phyloP scores from a whole-genome alignment of 2,329 filamentous ascomycete species.

The Aspergillus thermomutatus region DNA sequence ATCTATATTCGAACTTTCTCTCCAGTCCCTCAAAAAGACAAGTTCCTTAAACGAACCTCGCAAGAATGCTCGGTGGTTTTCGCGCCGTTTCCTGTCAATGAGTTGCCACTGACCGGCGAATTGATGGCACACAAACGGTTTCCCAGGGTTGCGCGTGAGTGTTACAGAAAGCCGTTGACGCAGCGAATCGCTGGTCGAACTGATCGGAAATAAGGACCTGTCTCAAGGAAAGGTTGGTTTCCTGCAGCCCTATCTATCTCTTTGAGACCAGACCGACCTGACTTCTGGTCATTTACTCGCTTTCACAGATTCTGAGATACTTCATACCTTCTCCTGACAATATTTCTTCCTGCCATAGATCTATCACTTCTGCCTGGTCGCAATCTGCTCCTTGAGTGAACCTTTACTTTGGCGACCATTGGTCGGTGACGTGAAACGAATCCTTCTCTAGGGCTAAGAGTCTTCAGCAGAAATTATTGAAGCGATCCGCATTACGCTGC shows the following conservation, averaged over 20 bases:
- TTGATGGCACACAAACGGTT: slow-evolving; percentile 19
- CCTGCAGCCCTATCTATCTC: slow-evolving; percentile 4
- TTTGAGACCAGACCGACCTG: neutral
- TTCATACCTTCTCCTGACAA: neutral
- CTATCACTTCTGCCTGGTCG: slow-evolving; percentile 3
- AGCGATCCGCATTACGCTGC: neutral
- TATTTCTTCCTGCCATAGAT: neutral
- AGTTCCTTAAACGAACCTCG: neutral
- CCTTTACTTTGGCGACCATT: neutral
- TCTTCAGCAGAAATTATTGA: neutral
- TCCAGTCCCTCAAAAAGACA: neutral
- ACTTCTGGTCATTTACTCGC: neutral
- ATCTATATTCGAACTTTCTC: neutral
- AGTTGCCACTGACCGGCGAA: slow-evolving; percentile 19
- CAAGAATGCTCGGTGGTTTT: slow-evolving; percentile 18
- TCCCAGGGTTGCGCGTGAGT: slow-evolving; percentile 13
- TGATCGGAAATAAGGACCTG: slow-evolving; percentile 1
- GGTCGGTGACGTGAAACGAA: neutral
- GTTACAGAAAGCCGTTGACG: slow-evolving; percentile 11
- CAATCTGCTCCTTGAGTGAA: neutral
- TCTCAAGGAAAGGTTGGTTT: neutral
- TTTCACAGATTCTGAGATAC: neutral
- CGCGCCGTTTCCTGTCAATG: slow-evolving; percentile 16
- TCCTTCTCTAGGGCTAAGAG: neutral
- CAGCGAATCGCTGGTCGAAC: slow-evolving; percentile 6